Evolutionary conservation across 106 monocot species (phyloP).

Genomic region (Apostasia ramifera): DNA sequence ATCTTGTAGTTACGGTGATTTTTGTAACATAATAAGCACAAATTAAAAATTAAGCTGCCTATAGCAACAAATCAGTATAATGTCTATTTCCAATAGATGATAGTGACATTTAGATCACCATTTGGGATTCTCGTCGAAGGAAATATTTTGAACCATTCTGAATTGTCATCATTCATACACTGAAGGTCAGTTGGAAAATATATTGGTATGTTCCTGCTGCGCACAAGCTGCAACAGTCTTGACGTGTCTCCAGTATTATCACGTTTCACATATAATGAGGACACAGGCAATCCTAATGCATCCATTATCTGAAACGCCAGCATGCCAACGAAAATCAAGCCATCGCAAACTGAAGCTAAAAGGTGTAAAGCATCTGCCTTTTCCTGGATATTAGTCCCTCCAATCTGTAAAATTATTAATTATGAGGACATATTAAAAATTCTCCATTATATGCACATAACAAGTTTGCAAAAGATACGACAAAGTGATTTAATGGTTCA

Average conservation of each 20-base stretch:
- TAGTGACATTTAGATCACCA: constrained; percentile 28
- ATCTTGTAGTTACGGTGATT: neutral
- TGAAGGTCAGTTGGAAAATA: constrained; percentile 60
- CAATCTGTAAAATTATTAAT: constrained; percentile 62
- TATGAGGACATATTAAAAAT: neutral
- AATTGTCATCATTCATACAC: constrained; percentile 32
- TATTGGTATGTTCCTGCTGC: constrained; percentile 36
- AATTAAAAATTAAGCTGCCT: no score
- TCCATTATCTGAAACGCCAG: constrained; percentile 83
- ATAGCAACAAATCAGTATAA: neutral
- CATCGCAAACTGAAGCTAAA: constrained; percentile 73
- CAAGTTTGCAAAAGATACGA: neutral
- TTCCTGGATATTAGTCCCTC: constrained; percentile 63
- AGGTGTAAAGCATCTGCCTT: constrained; percentile 44
- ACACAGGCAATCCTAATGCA: constrained; percentile 54
- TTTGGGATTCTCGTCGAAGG: constrained; percentile 33
- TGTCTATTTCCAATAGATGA: neutral
- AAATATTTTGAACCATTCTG: constrained; percentile 31
- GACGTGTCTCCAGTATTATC: constrained; percentile 45
- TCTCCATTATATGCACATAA: neutral
- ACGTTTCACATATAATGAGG: constrained; percentile 34
- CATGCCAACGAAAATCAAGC: constrained; percentile 69
- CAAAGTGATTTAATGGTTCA: neutral
- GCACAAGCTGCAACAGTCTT: constrained; percentile 43
- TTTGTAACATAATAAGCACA: no score